These are phyloP conservation scores for Arthrinium puccinioides DNA, from an alignment of 2,329 filamentous ascomycete species.

Conservation along the genomic window DNA sequence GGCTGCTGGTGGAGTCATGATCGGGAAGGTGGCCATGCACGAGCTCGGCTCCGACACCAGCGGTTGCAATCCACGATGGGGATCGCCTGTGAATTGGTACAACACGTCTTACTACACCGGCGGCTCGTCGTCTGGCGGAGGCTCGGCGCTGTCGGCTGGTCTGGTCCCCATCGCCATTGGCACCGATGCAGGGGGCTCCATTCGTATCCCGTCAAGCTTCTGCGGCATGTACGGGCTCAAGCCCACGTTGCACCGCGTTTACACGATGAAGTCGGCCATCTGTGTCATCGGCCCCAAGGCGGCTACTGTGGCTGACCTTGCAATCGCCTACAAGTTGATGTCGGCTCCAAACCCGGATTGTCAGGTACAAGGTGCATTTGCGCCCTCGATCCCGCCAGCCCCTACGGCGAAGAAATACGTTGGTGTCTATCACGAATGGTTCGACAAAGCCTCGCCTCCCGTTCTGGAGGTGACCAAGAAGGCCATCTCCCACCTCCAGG, in stretches of 20 bases:
- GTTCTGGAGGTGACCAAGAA: slow-evolving; percentile 57
- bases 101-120: slow-evolving; percentile 73
- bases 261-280: slow-evolving; percentile 44
- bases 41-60: slow-evolving; percentile 74
- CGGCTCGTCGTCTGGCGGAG: slow-evolving; percentile 72
- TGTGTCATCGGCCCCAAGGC: slow-evolving; percentile 70
- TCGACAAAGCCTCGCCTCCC: slow-evolving; percentile 57
- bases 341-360: slow-evolving; percentile 61
- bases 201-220: slow-evolving; percentile 66
- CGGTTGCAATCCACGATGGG: slow-evolving; percentile 72
- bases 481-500: slow-evolving; percentile 46
- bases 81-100: slow-evolving; percentile 71
- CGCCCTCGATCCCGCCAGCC: slow-evolving; percentile 40
- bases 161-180: slow-evolving; percentile 70
- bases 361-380: slow-evolving; percentile 55
- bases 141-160: slow-evolving; percentile 61
- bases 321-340: slow-evolving; percentile 76
- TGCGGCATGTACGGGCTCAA: slow-evolving; percentile 81
- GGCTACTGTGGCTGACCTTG: slow-evolving; percentile 68
- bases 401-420: slow-evolving; percentile 50
- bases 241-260: slow-evolving; percentile 64
- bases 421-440: slow-evolving; percentile 63
- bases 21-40: slow-evolving; percentile 76
- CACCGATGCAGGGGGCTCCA: slow-evolving; percentile 68
- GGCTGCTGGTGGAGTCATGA: slow-evolving; percentile 65